Base-by-base conservation (phyloP, 1,139 yeast genomes). In the Entelexis sorbosivorans region DNA sequence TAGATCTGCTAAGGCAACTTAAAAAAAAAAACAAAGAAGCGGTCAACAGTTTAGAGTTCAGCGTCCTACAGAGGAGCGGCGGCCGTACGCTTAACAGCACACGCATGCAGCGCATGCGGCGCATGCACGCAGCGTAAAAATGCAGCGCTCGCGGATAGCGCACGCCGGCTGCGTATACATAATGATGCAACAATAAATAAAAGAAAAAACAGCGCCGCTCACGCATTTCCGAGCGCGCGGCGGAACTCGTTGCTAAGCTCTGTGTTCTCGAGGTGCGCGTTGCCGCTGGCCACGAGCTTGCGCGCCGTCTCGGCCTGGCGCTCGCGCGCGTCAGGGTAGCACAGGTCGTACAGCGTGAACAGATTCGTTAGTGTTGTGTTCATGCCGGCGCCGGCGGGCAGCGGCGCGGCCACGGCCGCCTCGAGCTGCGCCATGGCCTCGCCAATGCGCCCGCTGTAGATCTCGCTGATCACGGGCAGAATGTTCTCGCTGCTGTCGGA, bases 311-410 rank as follows among this genome's bases (percentile, higher is more conserved):
- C 16, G 11, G 34, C 46, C 17, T 32, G 45, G n/a, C 38, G 49
- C 14, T 2, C 24, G 28, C 29, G 40, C 36, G 48, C 33, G 45
- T 52, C 56, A 6, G 51, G 22, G 42, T 38, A 48, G 20, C 49
- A 45, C 11, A 57, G 48, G 29, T 56, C 57, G 38, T 57, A 58
- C 11, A 54, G 44, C 42, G 50, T 45, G 20, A 52, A 53, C 40
- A 58, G 28, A 38, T 55, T 57, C 34, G 54, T 39, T 10, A 56
- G 42, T 16, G 11, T 19, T 9, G 44, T 14, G 47, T 24, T 28
- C 38, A 34, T 14, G 9, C 26, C 35, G 3, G 26, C 16, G 20
- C 48, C 44, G 29, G 28, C 22, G 14, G 22, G 22, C 35, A 11
- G 7, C 20, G 19, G 14, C 20, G 19, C 24, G 7, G 44, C 16